Evolutionary conservation across 164 flowering plant genomes (phyloP).

Genomic region (Buxus sempervirens): DNA sequence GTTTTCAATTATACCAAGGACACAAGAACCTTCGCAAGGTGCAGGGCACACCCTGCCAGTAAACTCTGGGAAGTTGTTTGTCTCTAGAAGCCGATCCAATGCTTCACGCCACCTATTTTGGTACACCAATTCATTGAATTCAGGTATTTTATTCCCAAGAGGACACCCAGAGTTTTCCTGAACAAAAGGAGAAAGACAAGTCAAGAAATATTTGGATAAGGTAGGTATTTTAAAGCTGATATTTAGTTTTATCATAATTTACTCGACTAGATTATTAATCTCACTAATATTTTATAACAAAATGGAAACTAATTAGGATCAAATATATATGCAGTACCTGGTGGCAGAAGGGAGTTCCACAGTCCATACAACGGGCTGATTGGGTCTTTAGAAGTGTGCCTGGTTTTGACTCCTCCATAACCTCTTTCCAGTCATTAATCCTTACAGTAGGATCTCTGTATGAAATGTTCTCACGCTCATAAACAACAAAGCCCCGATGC

Average conservation of each 20-base stretch:
- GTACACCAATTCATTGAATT: conserved; percentile 94
- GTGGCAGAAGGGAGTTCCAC: conserved; percentile 99
- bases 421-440: conserved; percentile 90
- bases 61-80: conserved; percentile 98
- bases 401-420: conserved; percentile 74
- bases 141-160: conserved; percentile 98
- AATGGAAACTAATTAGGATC: neutral
- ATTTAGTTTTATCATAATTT: no score
- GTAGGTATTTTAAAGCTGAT: neutral
- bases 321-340: conserved; percentile 47
- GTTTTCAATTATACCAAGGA: conserved; percentile 97
- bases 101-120: conserved; percentile 99
- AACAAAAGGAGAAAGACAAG: conserved; percentile 6
- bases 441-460: conserved; percentile 85
- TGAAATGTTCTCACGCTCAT: conserved; percentile 83
- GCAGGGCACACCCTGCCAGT: conserved; percentile 99
- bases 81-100: conserved; percentile 86
- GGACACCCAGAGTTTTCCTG: conserved; percentile 99
- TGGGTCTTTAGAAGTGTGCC: conserved; percentile 81
- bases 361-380: conserved; percentile 99
- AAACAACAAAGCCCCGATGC: conserved; percentile 84
- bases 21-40: conserved; percentile 99
- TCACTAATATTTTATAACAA: neutral
- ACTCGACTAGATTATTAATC: neutral
- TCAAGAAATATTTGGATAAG: conserved; percentile 1